phyloP scores from a whole-genome alignment of 2,329 filamentous ascomycete genomes.

The Epichloe glyceriae region DNA sequence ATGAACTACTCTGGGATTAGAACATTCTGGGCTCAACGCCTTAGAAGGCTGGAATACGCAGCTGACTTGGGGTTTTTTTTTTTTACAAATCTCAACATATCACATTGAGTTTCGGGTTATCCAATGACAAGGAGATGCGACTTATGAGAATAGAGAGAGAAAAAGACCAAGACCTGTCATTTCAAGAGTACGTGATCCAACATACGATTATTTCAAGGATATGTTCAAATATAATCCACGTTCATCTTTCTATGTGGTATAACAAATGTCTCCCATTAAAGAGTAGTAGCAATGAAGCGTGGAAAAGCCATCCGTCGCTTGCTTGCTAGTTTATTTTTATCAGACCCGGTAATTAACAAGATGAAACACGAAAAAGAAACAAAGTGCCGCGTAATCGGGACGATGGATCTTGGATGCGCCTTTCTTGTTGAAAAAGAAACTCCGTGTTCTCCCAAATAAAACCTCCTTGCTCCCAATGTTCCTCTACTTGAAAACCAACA shows the following conservation, averaged over 20 bases:
- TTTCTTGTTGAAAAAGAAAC: neutral
- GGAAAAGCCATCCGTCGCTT: too few relatives aligned
- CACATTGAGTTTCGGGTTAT: neutral
- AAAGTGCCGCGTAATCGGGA: neutral
- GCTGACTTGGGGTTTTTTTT: neutral
- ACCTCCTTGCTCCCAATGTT: neutral
- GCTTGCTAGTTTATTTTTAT: neutral
- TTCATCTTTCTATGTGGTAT: neutral
- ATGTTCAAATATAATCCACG: too few relatives aligned
- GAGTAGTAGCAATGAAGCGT: neutral
- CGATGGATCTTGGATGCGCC: neutral
- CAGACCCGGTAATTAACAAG: neutral
- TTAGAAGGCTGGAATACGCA: neutral
- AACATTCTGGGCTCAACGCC: conserved; percentile 16
- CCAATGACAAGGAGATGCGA: too few relatives aligned
- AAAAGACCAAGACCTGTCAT: too few relatives aligned
- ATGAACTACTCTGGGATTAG: neutral
- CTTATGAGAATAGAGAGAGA: too few relatives aligned
- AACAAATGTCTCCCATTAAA: neutral
- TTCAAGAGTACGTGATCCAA: too few relatives aligned
- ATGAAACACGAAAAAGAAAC: neutral
- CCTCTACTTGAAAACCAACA: neutral
- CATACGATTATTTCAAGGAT: too few relatives aligned
- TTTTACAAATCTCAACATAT: neutral
- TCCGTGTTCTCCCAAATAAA: neutral